Percentiles rank a stretch among this genome's conserved stretches.
Evolutionary conservation across 108 stramenopile genomes (phyloP).

Genomic region (Nannochloropsis oceanica): DNA sequence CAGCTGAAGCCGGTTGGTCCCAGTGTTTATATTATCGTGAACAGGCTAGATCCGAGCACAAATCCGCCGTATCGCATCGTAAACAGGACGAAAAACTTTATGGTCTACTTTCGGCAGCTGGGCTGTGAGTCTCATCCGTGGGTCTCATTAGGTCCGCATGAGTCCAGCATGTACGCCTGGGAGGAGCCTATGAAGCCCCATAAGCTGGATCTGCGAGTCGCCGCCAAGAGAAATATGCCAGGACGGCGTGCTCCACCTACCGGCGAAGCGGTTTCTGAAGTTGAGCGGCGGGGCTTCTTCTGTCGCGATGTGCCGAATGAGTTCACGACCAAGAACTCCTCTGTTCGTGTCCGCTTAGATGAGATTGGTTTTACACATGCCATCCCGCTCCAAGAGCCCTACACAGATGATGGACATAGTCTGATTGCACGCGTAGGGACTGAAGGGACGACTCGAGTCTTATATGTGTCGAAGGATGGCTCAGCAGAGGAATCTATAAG

Average conservation of each 20-base stretch:
- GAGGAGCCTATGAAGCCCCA: conserved; percentile 25
- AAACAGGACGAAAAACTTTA: not conserved
- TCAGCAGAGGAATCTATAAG: not conserved
- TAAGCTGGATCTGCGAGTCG: not conserved
- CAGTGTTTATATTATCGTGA: not conserved
- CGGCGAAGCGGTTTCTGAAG: not conserved
- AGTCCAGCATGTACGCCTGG: conserved; percentile 11
- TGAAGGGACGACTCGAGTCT: not conserved
- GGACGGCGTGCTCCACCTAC: not conserved
- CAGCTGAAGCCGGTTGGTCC: not conserved
- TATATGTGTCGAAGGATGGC: not conserved
- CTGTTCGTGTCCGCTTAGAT: not conserved
- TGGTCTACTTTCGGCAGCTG: not conserved
- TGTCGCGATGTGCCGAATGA: not conserved
- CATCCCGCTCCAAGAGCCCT: not conserved
- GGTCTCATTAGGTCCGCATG: not conserved
- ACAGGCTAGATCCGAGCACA: not conserved
- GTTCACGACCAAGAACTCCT: not conserved
- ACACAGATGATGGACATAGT: not conserved
- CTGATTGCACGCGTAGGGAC: not conserved
- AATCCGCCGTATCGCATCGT: not conserved
- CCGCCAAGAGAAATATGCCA: not conserved
- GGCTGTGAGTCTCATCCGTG: not conserved
- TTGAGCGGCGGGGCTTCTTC: not conserved
- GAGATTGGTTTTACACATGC: not conserved